Evolutionary conservation across 2,329 filamentous ascomycete genomes (phyloP), one percentile per base, ranked within the genome.

Genomic region (Aspergillus viridinutans): DNA sequence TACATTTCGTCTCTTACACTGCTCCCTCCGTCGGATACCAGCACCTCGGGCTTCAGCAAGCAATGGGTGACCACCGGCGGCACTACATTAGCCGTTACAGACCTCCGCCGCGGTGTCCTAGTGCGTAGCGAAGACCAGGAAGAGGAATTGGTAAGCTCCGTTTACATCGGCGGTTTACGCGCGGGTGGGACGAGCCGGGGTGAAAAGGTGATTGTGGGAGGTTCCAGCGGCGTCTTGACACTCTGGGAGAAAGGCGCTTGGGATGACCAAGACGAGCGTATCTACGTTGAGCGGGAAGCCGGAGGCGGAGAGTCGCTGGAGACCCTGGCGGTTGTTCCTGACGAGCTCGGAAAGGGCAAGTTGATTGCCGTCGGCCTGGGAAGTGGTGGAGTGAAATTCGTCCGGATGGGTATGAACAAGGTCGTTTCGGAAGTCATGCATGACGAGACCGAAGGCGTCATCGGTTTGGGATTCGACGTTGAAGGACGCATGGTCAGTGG

Each of bases 61-160:
- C 93, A 97, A 76, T 99, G 92, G 89, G 84, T 97, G 53, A 94
- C 89, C 40, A 97, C 92, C 0, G 94, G 94, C 35, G 92, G 92
- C 48, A 93, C 90, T 1, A 97, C 93, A 0, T 78, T 99, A 21
- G 90, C 92, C 1, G 87, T 97, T 40, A 96, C 92, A 0, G 94
- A 99, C 71, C 79, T 97, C 48, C 85, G 93, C 25, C 83, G 90
- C 50, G 93, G 93, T 14, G 90, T 97, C 5, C 78, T 97, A 47
- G 88, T 92, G 3, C 88, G 88, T 58, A 96, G 91, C 64, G 94
- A 97, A 69, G 92, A 97, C 67, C 94, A 97, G 71, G 94, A 95
- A 67, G 92, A 97, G 63, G 91, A 97, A 74, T 78, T 97, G 57
- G 81, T 97, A n/a, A 90, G 88, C 67, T 89, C 89, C 1, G 80